Evolutionary conservation across 2,329 filamentous ascomycete genomes (phyloP).

Genomic region (Chaetomium sp.): DNA sequence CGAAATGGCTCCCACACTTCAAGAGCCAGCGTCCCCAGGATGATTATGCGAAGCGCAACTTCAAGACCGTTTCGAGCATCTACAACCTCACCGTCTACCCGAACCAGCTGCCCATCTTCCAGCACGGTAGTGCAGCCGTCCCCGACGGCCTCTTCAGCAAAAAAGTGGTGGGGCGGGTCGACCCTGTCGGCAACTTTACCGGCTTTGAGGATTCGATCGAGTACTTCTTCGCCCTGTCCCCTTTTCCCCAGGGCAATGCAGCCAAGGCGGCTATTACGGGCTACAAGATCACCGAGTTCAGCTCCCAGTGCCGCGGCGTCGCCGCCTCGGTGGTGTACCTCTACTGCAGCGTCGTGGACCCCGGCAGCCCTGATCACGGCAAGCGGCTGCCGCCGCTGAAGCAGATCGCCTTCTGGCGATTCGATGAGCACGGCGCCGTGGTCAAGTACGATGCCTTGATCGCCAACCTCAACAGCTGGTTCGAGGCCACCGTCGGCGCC

Average conservation of each 20-base stretch:
- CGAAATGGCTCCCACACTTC: conserved; percentile 13
- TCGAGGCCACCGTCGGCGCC: conserved; percentile 37
- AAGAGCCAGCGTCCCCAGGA: conserved; percentile 16
- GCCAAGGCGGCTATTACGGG: conserved; percentile 40
- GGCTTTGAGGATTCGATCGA: conserved; percentile 47
- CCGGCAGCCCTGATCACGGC: conserved; percentile 38
- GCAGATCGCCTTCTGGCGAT: conserved; percentile 50
- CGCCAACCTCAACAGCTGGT: conserved; percentile 46
- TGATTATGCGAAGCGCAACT: conserved; percentile 39
- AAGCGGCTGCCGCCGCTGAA: conserved; percentile 41
- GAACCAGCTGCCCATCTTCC: conserved; percentile 43
- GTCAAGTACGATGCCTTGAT: conserved; percentile 49
- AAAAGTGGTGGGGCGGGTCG: conserved; percentile 44
- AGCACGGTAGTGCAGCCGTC: conserved; percentile 40
- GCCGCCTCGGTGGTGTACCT: conserved; percentile 44
- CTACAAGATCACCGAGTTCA: conserved; percentile 41
- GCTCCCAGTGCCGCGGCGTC: conserved; percentile 41
- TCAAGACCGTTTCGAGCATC: conserved; percentile 43
- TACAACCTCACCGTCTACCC: conserved; percentile 47
- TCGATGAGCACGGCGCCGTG: conserved; percentile 48
- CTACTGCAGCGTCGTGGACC: conserved; percentile 40
- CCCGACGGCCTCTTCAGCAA: conserved; percentile 44
- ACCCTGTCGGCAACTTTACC: conserved; percentile 47
- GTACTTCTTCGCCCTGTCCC: conserved; percentile 49
- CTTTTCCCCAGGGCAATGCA: conserved; percentile 38